Base-by-base conservation (phyloP, 192 early-diverging fungal species). In the Dimargaris cristalligena region DNA sequence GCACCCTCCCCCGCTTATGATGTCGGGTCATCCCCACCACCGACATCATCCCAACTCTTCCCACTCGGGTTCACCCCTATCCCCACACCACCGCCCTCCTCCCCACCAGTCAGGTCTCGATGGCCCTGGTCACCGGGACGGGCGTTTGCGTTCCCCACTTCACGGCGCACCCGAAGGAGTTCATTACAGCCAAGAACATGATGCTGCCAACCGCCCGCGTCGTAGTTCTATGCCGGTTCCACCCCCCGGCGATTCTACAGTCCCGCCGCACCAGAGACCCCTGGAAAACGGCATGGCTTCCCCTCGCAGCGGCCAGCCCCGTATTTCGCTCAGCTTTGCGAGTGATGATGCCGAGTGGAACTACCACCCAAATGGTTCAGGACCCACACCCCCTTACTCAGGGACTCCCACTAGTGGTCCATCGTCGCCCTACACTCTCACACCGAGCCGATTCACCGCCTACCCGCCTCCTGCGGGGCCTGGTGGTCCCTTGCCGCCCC, bases 171-270 rank as follows among this genome's bases (percentile, higher is more conserved):
- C 30, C 32, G 18, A 32, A n/a, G 6, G 18, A n/a, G 11, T n/a
- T 57, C 55, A 57, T 0, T n/a, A 34, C 55, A n/a, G 22, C 13
- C 34, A 1, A 4, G 34, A 3, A 32, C 13, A 34, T 11, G 55
- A 34, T 11, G 55, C n/a, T 34, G 18, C 10, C 13, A 3, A 57
- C 34, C 55, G 55, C 26, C 55, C 33, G 3, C 55, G 55, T 4
- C 55, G 55, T 31, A 57, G 34, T 31, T 57, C 55, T 20, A 57
- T 57, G 55, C 55, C 55, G 13, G 22, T 57, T 4, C 55, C 30
- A n/a, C 22, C 35, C 55, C 22, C n/a, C 35, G n/a, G n/a, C n/a
- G n/a, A n/a, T n/a, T n/a, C n/a, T n/a, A n/a, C n/a, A n/a, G n/a
- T n/a, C n/a, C n/a, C n/a, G n/a, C 30, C 50, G 2, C 50, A 52